These are phyloP conservation scores for Pugionium dolabratum DNA, from an alignment of 345 rosid species.

Conservation along the genomic window DNA sequence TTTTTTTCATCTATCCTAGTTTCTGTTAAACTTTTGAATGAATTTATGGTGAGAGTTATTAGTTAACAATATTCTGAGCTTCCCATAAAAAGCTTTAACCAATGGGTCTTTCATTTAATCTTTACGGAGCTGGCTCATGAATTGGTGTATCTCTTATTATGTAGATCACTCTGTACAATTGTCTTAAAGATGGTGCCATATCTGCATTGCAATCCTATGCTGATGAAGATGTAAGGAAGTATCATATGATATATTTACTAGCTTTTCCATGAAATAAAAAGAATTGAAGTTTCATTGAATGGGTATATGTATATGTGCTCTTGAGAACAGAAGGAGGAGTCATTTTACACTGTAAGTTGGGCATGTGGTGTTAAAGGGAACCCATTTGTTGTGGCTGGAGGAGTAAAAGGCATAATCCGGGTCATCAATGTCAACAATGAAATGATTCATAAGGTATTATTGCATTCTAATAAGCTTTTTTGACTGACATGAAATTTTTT, in stretches of 20 bases:
- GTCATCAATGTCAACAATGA: conserved; percentile 78
- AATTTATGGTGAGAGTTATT: conserved; percentile 4
- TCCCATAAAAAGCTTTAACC: neutral
- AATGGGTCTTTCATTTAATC: conserved; percentile 12
- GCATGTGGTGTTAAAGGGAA: conserved; percentile 68
- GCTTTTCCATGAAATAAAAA: conserved; percentile 20
- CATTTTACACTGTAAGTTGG: conserved; percentile 94
- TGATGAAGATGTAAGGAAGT: conserved; percentile 84
- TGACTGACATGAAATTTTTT: neutral
- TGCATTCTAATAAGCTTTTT: conserved; percentile 7
- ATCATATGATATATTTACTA: conserved; percentile 8
- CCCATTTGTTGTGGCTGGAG: conserved; percentile 80
- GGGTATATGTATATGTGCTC: conserved; percentile 46
- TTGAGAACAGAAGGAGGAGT: conserved; percentile 94
- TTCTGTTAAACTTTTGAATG: too few relatives aligned
- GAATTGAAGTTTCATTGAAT: conserved; percentile 20
- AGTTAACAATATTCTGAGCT: conserved; percentile 15
- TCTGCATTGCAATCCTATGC: conserved; percentile 76
- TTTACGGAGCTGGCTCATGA: conserved; percentile 3
- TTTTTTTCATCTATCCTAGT: neutral
- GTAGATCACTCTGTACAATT: conserved; percentile 91
- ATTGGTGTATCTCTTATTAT: conserved; percentile 22
- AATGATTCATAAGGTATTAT: conserved; percentile 74
- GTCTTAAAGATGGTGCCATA: conserved; percentile 89
- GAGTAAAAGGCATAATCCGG: conserved; percentile 88